A percentile compares a stretch with the other conserved stretches of the same genome.
These are phyloP conservation scores for Calamus simplicifolius DNA, from an alignment of 176 grass and related monocot genomes.

Conservation along the genomic window DNA sequence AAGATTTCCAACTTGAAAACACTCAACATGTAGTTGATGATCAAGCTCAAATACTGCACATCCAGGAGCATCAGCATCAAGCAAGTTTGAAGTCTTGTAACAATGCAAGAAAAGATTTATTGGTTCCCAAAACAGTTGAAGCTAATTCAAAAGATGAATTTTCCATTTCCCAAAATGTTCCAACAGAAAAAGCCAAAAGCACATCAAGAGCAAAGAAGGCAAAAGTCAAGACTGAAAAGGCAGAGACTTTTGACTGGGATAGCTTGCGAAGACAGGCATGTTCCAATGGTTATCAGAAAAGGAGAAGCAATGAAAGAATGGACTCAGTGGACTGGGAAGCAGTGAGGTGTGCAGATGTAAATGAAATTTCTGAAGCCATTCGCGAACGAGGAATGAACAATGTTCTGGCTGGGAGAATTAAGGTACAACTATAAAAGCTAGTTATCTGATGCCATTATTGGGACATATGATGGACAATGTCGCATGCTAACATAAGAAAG, in stretches of 20 bases:
- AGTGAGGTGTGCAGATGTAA: conserved; percentile 54
- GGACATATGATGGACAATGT: too few species aligned
- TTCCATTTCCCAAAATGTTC: conserved; percentile 22
- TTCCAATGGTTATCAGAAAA: conserved; percentile 28
- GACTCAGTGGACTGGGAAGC: conserved; percentile 87
- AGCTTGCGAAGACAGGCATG: conserved; percentile 33
- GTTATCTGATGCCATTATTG: too few species aligned
- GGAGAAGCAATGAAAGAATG: conserved; percentile 43
- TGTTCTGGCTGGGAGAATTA: conserved; percentile 68
- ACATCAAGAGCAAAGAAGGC: conserved; percentile 36
- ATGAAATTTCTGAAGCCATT: conserved; percentile 62
- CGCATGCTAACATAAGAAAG: too few species aligned
- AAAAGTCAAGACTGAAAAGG: conserved; percentile 31
- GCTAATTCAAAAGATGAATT: conserved; percentile 22
- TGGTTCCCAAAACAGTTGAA: conserved; percentile 17
- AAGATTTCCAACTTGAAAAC: neutral
- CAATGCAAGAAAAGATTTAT: conserved; percentile 6
- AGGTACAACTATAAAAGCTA: conserved; percentile 36
- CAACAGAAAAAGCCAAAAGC: conserved; percentile 17
- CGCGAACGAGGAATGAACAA: conserved; percentile 88
- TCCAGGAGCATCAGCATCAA: conserved; percentile 21
- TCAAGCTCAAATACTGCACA: neutral
- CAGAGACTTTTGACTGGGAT: conserved; percentile 68
- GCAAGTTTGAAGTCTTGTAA: conserved; percentile 21
- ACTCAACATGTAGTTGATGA: conserved; percentile 15